These are phyloP conservation scores for Zygosaccharomyces gambellarensis DNA, from an alignment of 805 yeast genomes.

Conservation along the genomic window DNA sequence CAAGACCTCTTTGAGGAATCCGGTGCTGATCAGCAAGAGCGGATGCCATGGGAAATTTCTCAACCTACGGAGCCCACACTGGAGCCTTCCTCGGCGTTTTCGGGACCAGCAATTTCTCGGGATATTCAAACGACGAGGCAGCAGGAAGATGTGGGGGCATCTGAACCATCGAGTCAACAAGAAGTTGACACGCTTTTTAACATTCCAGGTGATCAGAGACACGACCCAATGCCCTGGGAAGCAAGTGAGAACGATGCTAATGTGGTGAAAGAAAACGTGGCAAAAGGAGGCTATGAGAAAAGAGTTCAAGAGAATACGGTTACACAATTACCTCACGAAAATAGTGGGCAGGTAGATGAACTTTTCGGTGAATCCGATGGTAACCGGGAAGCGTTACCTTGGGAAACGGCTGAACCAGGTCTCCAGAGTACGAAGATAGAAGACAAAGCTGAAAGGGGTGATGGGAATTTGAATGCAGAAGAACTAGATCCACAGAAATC, in stretches of 20 bases:
- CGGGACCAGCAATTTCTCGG: neutral
- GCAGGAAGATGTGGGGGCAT: neutral
- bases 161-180: neutral
- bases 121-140: neutral
- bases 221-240: neutral
- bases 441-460: neutral
- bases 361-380: slow-evolving; percentile 1
- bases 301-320: neutral
- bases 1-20: neutral
- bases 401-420: neutral
- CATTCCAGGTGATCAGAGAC: neutral
- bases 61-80: neutral
- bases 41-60: slow-evolving; percentile 10
- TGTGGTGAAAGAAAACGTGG: neutral
- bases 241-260: neutral
- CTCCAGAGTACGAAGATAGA: neutral
- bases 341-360: neutral
- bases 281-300: no score
- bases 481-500: neutral
- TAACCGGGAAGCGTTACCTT: neutral
- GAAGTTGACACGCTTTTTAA: neutral
- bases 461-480: neutral
- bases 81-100: neutral
- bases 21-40: slow-evolving; percentile 2
- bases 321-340: neutral